A percentile compares a stretch with the other conserved stretches of the same genome.
These are phyloP conservation scores for Dendrobium nobile DNA, from an alignment of 106 monocot genomes.

Conservation along the genomic window DNA sequence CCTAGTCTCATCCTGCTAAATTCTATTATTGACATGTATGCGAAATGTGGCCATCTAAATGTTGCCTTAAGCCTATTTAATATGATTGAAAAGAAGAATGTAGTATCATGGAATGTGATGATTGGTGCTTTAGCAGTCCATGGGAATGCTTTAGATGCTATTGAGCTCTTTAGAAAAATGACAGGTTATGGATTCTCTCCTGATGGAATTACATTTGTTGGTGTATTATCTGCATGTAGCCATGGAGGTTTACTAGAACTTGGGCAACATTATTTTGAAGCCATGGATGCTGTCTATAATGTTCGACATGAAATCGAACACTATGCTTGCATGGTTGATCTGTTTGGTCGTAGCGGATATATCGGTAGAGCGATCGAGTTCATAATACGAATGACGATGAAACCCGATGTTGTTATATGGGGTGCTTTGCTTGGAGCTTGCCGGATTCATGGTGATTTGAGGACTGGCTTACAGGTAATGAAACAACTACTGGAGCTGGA, in stretches of 20 bases:
- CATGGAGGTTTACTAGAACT: slow-evolving; percentile 46
- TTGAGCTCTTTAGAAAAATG: slow-evolving; percentile 39
- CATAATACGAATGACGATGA: slow-evolving; percentile 54
- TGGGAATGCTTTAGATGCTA: slow-evolving; percentile 41
- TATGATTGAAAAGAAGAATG: slow-evolving; percentile 25
- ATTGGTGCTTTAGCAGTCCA: slow-evolving; percentile 56
- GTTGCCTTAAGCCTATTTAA: slow-evolving; percentile 36
- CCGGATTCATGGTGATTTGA: slow-evolving; percentile 51
- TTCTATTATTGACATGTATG: slow-evolving; percentile 59
- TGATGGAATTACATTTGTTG: slow-evolving; percentile 56
- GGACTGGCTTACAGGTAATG: slow-evolving; percentile 35
- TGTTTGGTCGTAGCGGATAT: slow-evolving; percentile 45
- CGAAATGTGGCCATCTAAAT: slow-evolving; percentile 44
- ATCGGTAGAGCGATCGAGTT: slow-evolving; percentile 35
- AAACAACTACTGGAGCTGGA: slow-evolving; percentile 54
- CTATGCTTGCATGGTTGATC: slow-evolving; percentile 81
- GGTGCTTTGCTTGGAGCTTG: slow-evolving; percentile 68
- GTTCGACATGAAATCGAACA: slow-evolving; percentile 51
- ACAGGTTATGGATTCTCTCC: slow-evolving; percentile 25
- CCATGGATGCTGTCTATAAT: slow-evolving; percentile 38
- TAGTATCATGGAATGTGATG: slow-evolving; percentile 68
- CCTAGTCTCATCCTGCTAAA: slow-evolving; percentile 28
- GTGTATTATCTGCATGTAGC: slow-evolving; percentile 53
- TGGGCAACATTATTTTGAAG: slow-evolving; percentile 44
- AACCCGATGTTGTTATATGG: slow-evolving; percentile 63